These are phyloP conservation scores for Venturia carpophila DNA, from an alignment of 2,329 filamentous ascomycete genomes.

Conservation along the genomic window DNA sequence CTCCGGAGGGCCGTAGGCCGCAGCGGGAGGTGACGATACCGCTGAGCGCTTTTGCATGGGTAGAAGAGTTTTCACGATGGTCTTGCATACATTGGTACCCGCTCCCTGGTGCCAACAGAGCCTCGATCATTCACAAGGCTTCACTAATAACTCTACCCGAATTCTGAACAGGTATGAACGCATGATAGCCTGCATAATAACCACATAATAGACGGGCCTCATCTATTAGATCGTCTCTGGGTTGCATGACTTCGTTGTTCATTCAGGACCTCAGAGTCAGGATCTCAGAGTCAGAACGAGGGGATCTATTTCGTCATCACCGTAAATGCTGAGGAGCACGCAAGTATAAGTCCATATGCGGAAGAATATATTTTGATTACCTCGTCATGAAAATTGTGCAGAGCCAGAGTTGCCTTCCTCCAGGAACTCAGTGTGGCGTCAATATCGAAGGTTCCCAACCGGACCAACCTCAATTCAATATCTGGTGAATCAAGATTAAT, in stretches of 20 bases:
- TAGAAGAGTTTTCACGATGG: conserved; percentile 1
- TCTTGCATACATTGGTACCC: not conserved
- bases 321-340: no score
- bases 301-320: not conserved
- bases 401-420: not conserved
- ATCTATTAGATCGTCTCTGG: not conserved
- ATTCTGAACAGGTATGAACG: no score
- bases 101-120: not conserved
- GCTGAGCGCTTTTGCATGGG: not conserved
- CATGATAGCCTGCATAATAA: not conserved
- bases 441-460: no score
- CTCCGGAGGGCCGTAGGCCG: not conserved
- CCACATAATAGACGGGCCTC: not conserved
- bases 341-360: not conserved
- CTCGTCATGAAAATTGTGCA: not conserved
- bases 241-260: not conserved
- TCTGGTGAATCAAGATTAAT: no score
- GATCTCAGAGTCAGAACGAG: not conserved
- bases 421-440: not conserved
- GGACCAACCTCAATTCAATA: no score
- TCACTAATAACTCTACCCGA: not conserved
- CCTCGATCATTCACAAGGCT: not conserved
- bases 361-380: not conserved
- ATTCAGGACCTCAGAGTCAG: not conserved
- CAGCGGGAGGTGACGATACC: not conserved